Conservation (phyloP, 1,284 basidiomycete genomes). For the Microbotryum violaceum region DNA sequence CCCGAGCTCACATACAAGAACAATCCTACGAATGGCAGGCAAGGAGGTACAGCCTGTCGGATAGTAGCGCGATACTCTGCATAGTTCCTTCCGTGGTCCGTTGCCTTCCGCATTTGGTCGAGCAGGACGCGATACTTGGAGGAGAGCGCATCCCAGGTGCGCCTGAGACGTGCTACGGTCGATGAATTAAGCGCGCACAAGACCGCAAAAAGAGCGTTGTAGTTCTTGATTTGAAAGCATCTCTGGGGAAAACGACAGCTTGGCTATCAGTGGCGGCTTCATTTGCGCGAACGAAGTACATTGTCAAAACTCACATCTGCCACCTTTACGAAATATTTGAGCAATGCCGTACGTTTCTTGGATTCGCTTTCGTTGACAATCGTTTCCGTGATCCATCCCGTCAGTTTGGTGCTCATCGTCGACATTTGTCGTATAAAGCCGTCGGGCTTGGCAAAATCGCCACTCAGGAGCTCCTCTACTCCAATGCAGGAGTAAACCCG, state of each 20-base stretch:
- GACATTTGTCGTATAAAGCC: constrained; percentile 38
- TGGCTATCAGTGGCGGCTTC: constrained; percentile 24
- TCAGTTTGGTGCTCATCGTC: constrained; percentile 43
- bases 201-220: constrained; percentile 45
- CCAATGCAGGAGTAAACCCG: constrained; percentile 40
- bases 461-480: constrained; percentile 43
- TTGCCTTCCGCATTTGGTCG: constrained; percentile 71
- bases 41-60: constrained; percentile 67
- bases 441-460: constrained; percentile 38
- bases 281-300: not conserved
- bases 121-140: constrained; percentile 75
- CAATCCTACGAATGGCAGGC: constrained; percentile 84
- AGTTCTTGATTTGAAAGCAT: constrained; percentile 42
- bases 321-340: constrained; percentile 46
- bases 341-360: constrained; percentile 38
- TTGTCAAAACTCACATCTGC: constrained; percentile 37
- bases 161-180: constrained; percentile 39
- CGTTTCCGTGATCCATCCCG: constrained; percentile 46
- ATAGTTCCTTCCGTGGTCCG: constrained; percentile 86
- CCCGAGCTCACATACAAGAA: constrained; percentile 31
- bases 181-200: constrained; percentile 44
- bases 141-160: constrained; percentile 59
- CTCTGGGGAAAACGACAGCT: constrained; percentile 46
- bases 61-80: constrained; percentile 69
- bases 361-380: constrained; percentile 43